phyloP scores from a whole-genome alignment of 805 yeast species.

The baker's yeast (Saccharomyces cerevisiae) region DNA sequence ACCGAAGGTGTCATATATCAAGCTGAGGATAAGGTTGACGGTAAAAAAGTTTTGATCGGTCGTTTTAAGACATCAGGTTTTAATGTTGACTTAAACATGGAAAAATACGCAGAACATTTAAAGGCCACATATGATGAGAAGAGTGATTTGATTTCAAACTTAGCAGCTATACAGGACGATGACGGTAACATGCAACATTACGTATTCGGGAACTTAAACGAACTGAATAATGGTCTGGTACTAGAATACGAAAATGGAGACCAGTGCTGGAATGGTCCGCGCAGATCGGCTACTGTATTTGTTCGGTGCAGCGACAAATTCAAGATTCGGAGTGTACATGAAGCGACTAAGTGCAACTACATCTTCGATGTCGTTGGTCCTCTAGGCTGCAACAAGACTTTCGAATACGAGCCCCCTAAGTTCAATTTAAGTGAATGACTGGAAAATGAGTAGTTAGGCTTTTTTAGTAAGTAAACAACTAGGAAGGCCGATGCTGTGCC shows the following conservation, averaged over 20 bases:
- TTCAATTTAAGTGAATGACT: not conserved
- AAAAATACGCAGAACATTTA: constrained; percentile 18
- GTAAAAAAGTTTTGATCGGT: constrained; percentile 24
- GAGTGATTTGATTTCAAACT: constrained; percentile 18
- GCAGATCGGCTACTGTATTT: constrained; percentile 56
- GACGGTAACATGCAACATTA: constrained; percentile 13
- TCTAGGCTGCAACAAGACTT: constrained; percentile 32
- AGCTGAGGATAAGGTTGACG: constrained; percentile 16
- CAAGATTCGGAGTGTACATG: constrained; percentile 48
- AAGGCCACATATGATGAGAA: constrained; percentile 16
- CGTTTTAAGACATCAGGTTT: constrained; percentile 7
- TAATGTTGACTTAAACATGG: constrained; percentile 11
- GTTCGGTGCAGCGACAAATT: constrained; percentile 59
- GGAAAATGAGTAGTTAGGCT: not conserved
- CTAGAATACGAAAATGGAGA: constrained; percentile 53
- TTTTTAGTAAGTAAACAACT: not conserved
- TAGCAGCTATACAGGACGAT: constrained; percentile 15
- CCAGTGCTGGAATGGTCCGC: constrained; percentile 92
- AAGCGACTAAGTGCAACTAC: constrained; percentile 85
- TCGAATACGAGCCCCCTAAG: constrained; percentile 7
- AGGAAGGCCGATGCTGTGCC: not conserved
- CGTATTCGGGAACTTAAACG: constrained; percentile 26
- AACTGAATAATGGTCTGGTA: constrained; percentile 28
- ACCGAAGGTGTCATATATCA: constrained; percentile 16
- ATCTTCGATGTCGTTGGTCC: constrained; percentile 39